A percentile compares a stretch with the other conserved stretches of the same genome.
Conservation (phyloP, 108 stramenopile species). For the Cyclotella atomus region DNA sequence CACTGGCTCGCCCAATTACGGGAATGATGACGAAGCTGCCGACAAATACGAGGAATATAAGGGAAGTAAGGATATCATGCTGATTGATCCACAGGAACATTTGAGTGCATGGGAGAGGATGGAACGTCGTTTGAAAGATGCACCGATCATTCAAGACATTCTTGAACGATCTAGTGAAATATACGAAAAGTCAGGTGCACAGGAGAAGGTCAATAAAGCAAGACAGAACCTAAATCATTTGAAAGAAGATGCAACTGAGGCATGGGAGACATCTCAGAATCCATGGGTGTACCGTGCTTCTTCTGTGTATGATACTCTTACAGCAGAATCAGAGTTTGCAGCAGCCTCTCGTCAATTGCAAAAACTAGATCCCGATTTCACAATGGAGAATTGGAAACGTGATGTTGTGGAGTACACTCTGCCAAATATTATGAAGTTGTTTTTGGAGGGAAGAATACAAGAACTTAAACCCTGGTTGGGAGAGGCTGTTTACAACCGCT, state of each 20-base stretch:
- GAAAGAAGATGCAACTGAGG: slow-evolving; percentile 88
- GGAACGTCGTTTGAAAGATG: slow-evolving; percentile 88
- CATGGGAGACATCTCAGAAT: slow-evolving; percentile 99
- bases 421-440: slow-evolving; percentile 91
- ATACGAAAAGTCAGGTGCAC: slow-evolving; percentile 83
- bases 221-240: slow-evolving; percentile 76
- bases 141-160: slow-evolving; percentile 93
- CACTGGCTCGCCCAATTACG: slow-evolving; percentile 31
- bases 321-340: slow-evolving; percentile 95
- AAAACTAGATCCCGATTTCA: slow-evolving; percentile 94
- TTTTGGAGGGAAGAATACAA: slow-evolving; percentile 86
- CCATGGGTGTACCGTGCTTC: slow-evolving; percentile 97
- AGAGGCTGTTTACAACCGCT: slow-evolving; percentile 87
- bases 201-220: slow-evolving; percentile 49
- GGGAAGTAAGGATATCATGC: slow-evolving; percentile 85
- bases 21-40: slow-evolving; percentile 63
- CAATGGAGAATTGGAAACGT: slow-evolving; percentile 87
- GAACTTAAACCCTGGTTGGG: slow-evolving; percentile 90
- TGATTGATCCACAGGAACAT: slow-evolving; percentile 91
- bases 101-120: slow-evolving; percentile 94
- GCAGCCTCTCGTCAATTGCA: slow-evolving; percentile 90
- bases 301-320: slow-evolving; percentile 94
- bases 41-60: slow-evolving; percentile 77
- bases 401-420: slow-evolving; percentile 90
- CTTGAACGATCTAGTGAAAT: slow-evolving; percentile 60